Evolutionary conservation across 2,329 filamentous ascomycete species (phyloP), one percentile per base, ranked within the genome.

Genomic region (Aspergillus ochraceoroseus): DNA sequence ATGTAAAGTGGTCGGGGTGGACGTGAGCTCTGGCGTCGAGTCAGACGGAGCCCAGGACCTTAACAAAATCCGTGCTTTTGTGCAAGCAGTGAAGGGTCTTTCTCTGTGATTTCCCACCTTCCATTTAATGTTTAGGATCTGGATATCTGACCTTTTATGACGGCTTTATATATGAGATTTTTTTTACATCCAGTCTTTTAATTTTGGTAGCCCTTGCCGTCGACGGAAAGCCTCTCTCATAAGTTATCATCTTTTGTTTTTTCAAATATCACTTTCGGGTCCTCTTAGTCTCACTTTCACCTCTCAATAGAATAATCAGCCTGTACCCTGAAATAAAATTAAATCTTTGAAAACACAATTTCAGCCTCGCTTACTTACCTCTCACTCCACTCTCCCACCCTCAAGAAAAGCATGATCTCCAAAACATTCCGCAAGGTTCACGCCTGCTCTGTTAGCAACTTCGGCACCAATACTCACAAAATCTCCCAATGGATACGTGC

Each of bases 21-120:
- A 98, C 70, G 87, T 95, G 13, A 95, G 88, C 64, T 95, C 87
- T 57, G 94, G 94, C 0, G 88, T 98, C 2, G 92, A 96, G 66
- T 81, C 80, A 23, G 77, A 83, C 53, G 90, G 88, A 2, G 72
- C 79, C 59, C 92, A 98, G 66, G 85, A 82, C 63, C 56, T 90
- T 42, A 77, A 79, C 12, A 94, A 84, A 70, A 96, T 98, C 52
- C 71, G 73, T 48, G 78, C 76, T 3, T 98, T 98, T 65, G 73
- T 96, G 27, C 76, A 78, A 59, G 79, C 80, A 23, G 86, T 82
- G 0, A 92, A 92, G 63, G 64, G 66, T 20, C 69, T 58, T 41
- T 52, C 48, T 32, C 40, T 43, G 20, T 65, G 45, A 57, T 49
- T 22, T 30, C 5, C 20, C 22, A 37, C 18, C 12, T 17, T 33